A percentile compares a stretch with the other conserved stretches of the same genome.
Evolutionary conservation across 73 alveolate species (phyloP).

Genomic region (Blepharisma japonicum): DNA sequence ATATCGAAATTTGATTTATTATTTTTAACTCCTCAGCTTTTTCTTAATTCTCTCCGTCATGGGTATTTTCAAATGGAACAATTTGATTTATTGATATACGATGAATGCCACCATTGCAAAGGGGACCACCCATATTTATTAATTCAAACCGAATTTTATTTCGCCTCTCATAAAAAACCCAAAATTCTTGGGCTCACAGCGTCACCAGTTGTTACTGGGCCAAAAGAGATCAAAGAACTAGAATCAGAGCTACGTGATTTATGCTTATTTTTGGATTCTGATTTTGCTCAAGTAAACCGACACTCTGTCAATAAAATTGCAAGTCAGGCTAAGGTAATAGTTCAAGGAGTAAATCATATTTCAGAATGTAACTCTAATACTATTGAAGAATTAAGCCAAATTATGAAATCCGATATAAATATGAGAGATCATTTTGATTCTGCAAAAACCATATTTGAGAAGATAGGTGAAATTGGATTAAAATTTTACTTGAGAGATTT

Average conservation of each 20-base stretch:
- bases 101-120: conserved; percentile 24
- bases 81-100: background rate
- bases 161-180: background rate
- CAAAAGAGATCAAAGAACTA: background rate
- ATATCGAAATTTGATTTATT: background rate
- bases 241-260: background rate
- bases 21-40: background rate
- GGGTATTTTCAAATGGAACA: background rate
- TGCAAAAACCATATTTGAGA: no score
- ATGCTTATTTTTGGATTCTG: conserved; percentile 6
- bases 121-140: background rate
- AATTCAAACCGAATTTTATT: background rate
- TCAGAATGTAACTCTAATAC: no score
- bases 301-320: background rate
- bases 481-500: no score
- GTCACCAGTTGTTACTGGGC: background rate
- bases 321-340: conserved; percentile 6
- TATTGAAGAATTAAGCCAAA: no score
- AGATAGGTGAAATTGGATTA: no score
- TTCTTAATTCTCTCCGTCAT: background rate
- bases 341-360: background rate
- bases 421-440: no score
- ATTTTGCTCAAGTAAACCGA: background rate
- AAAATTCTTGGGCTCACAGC: conserved; percentile 30
- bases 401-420: no score